Evolutionary conservation across 495 filamentous ascomycete species (phyloP), one percentile per base, ranked within the genome.

Genomic region (Viridothelium virens): DNA sequence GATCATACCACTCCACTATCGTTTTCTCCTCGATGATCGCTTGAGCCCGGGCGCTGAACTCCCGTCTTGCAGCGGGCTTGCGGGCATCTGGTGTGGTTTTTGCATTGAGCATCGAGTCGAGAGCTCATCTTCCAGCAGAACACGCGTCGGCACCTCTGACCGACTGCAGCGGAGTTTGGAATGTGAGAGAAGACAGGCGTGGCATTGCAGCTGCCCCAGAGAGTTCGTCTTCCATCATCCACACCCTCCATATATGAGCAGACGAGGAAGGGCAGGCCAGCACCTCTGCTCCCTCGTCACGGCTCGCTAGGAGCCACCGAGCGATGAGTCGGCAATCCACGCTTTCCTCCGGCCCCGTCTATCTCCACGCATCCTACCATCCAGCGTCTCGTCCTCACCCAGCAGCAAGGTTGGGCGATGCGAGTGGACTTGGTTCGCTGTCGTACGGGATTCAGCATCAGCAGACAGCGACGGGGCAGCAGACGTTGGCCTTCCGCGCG

Each of bases 161-260:
- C 41, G 14, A 16, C 41, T 46, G 41, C 41, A 46, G 14, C 14
- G 9, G 14, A 16, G 41, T 16, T 7, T 46, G 41, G 41, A 46
- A 46, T 46, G 25, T 25, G 41, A 7, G 48, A 53, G 48, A 14
- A 53, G 10, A 53, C 48, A n/a, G n/a, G 10, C 12, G 48, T 53
- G 48, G 48, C 48, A 53, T 53, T 25, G 48, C 48, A 53, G 48
- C 48, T 18, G 48, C 12, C 10, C 11, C 16, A 5, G n/a, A n/a
- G n/a, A 53, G 9, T 16, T 46, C 25, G 25, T 25, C 25, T 25
- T 25, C 25, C 25, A 25, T 25, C 25, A 25, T 25, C 25, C 25
- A 25, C 25, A 25, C 9, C 41, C 41, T 46, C 48, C 48, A 53
- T 53, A 53, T 53, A 53, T 53, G 48, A 53, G 48, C 48, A 53